Conservation (phyloP, 2,329 filamentous ascomycete genomes). For the Tolypocladium album region DNA sequence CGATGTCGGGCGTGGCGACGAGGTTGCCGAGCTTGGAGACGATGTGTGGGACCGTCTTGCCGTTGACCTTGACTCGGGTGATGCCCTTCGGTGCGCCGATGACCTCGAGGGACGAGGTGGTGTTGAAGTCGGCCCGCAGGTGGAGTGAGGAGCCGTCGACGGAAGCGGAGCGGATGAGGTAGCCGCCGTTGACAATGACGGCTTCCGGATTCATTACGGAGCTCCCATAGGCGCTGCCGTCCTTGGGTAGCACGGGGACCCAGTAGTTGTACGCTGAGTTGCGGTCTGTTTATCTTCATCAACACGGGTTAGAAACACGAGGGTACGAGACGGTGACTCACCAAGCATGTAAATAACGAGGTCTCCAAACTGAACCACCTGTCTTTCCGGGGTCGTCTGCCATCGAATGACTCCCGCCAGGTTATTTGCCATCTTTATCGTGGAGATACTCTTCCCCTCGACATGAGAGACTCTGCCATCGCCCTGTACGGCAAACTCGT, state of each 20-base stretch:
- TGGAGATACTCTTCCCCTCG: constrained; percentile 18
- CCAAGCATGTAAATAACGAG: constrained; percentile 30
- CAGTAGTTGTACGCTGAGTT: constrained; percentile 60
- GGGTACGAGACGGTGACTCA: constrained; percentile 5
- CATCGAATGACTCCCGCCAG: constrained; percentile 19
- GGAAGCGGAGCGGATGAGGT: constrained; percentile 51
- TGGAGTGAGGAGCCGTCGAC: constrained; percentile 45
- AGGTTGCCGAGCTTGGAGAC: constrained; percentile 34
- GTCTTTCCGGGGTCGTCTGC: constrained; percentile 15
- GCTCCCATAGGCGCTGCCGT: constrained; percentile 18
- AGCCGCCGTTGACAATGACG: constrained; percentile 53
- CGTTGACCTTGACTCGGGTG: constrained; percentile 33
- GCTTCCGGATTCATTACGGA: constrained; percentile 24
- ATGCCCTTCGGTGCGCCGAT: constrained; percentile 46
- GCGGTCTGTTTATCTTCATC: constrained; percentile 32
- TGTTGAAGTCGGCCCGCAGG: constrained; percentile 62
- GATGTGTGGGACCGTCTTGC: constrained; percentile 22
- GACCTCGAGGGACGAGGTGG: constrained; percentile 56
- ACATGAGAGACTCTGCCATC: constrained; percentile 6
- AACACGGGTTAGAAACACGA: background rate
- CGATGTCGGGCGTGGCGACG: constrained; percentile 34
- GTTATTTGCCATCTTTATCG: constrained; percentile 6
- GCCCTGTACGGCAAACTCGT: constrained; percentile 46
- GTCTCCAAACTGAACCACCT: constrained; percentile 21
- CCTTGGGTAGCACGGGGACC: constrained; percentile 43